Evolutionary conservation across 1,284 basidiomycete genomes (phyloP), one percentile per base, ranked within the genome.

Genomic region (Naganishia sp.): DNA sequence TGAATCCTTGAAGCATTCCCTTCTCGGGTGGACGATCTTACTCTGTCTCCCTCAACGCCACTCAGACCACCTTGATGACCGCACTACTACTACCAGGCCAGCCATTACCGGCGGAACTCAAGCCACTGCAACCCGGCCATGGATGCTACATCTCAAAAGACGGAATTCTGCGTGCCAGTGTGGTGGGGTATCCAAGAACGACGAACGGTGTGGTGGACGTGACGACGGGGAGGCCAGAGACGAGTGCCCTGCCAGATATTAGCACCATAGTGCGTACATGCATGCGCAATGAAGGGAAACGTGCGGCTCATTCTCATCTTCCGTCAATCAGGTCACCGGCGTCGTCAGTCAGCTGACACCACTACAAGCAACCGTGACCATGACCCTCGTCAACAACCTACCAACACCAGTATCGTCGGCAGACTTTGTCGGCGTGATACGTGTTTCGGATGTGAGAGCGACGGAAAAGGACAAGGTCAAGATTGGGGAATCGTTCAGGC

Each of bases 381-480:
- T 99, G 70, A 86, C 89, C 44, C 88, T 94, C 15, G 92, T 97
- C 36, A 92, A 96, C 75, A 90, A 89, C 21, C 83, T 89, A n/a
- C 93, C 94, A 1, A 84, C 94, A 31, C 89, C 92, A 25, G 83
- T 85, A 48, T 73, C 73, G 6, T 89, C 89, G n/a, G 92, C 94
- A 79, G 94, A 98, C 71, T 98, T 96, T 72, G 88, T 86, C 0
- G 95, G 95, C 15, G 88, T 98, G 9, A 90, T 99, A 67, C 86
- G 95, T 42, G 83, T 86, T 4, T 91, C 95, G 78, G 96, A 99
- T 79, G 88, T 96, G n/a, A 75, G 81, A 55, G 87, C 88, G 33
- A 94, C 92, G 1, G 93, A 96, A 75, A 91, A 92, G 74, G 92
- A 95, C 81, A 90, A 89, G 77, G 86, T 97, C 68, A 94, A 92